Conservation (phyloP, 805 yeast genomes). For the Suhomyces sp. region DNA sequence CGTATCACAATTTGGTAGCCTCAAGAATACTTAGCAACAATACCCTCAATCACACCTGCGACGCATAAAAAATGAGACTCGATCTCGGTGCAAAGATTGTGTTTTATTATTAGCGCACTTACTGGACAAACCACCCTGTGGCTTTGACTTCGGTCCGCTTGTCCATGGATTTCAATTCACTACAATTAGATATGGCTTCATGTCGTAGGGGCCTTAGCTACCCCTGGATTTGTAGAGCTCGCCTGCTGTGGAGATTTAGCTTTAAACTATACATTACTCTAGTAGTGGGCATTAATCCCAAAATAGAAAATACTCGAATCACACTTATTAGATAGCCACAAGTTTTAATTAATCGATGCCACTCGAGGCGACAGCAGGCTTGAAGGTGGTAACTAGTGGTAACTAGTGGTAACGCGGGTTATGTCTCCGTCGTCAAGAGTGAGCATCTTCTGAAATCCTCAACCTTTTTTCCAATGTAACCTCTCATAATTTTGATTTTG, state of each 20-base stretch:
- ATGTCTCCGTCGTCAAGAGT: too few relatives aligned
- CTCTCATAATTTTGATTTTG: background rate
- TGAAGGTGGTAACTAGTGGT: background rate
- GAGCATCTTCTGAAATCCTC: background rate
- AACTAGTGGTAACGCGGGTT: background rate
- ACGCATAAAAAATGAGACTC: background rate
- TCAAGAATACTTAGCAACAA: background rate
- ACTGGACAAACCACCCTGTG: background rate
- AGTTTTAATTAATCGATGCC: background rate
- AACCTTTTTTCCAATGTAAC: background rate
- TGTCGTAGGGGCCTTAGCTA: too few relatives aligned
- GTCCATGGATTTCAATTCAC: too few relatives aligned
- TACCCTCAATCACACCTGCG: background rate
- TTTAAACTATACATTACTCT: too few relatives aligned
- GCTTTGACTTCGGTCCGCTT: background rate
- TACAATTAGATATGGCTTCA: too few relatives aligned
- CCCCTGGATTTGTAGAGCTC: too few relatives aligned
- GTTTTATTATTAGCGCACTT: background rate
- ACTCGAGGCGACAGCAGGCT: background rate
- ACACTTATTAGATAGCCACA: background rate
- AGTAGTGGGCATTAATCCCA: too few relatives aligned
- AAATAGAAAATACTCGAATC: too few relatives aligned
- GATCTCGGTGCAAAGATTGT: background rate
- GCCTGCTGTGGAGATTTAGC: too few relatives aligned
- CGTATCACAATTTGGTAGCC: too few relatives aligned